Conservation (phyloP, 2,329 filamentous ascomycete species). For the Fusarium ramigenum region DNA sequence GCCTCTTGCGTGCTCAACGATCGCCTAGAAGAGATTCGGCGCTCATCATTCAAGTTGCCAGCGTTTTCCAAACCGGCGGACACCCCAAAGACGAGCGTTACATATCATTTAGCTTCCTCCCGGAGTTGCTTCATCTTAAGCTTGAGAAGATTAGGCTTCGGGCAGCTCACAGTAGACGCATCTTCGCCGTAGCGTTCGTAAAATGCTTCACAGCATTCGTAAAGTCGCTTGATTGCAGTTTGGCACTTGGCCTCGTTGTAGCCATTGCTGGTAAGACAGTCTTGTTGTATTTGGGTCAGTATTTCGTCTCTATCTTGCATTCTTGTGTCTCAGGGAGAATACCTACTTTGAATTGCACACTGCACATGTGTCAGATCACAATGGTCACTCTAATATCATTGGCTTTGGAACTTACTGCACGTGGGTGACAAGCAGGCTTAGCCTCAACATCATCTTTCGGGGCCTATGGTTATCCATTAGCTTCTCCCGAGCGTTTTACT, state of each 20-base stretch:
- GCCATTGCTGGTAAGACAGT: slow-evolving; percentile 83
- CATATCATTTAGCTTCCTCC: slow-evolving; percentile 57
- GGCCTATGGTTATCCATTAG: slow-evolving; percentile 25
- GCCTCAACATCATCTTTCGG: slow-evolving; percentile 76
- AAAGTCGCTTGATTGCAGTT: slow-evolving; percentile 81
- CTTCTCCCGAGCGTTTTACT: not conserved
- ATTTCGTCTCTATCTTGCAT: not conserved
- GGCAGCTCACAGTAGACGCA: slow-evolving; percentile 83
- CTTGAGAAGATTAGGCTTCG: slow-evolving; percentile 79
- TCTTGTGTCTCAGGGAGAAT: not conserved
- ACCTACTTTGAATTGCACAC: slow-evolving; percentile 95
- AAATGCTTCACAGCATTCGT: slow-evolving; percentile 92
- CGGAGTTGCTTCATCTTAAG: slow-evolving; percentile 82
- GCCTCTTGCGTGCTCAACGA: slow-evolving; percentile 97
- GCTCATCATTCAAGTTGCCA: slow-evolving; percentile 78
- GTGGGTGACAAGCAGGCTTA: slow-evolving; percentile 84
- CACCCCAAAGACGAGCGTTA: slow-evolving; percentile 56
- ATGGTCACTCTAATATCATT: not conserved
- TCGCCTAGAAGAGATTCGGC: slow-evolving; percentile 84
- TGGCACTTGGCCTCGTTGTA: slow-evolving; percentile 89
- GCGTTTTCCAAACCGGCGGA: slow-evolving; percentile 58
- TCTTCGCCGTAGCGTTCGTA: slow-evolving; percentile 82
- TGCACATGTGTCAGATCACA: slow-evolving; percentile 48
- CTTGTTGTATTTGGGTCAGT: slow-evolving; percentile 55
- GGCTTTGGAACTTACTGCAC: slow-evolving; percentile 69